These are phyloP conservation scores for Galeopsis tetrahit DNA, from an alignment of 257 asterid species.

Conservation along the genomic window DNA sequence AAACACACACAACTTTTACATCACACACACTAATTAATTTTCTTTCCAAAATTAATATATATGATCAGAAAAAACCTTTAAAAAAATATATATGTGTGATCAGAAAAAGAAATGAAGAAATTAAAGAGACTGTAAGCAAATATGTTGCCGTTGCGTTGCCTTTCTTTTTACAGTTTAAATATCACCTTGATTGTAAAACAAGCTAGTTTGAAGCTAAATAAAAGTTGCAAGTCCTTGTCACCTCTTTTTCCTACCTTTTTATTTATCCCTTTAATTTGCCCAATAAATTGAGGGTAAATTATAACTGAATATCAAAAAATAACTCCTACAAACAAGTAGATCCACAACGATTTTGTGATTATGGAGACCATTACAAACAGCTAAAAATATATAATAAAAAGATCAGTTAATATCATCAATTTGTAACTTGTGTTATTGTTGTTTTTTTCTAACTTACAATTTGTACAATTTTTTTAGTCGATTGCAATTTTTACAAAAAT, in stretches of 20 bases:
- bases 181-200: constrained; percentile 45
- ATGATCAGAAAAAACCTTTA: no score
- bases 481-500: no score
- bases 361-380: no score
- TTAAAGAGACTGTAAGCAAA: background rate
- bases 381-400: no score
- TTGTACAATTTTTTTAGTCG: no score
- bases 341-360: background rate
- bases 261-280: background rate
- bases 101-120: background rate
- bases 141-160: constrained; percentile 34
- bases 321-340: background rate
- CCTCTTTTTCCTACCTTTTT: constrained; percentile 27
- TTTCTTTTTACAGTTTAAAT: constrained; percentile 36
- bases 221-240: constrained; percentile 37
- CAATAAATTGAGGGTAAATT: background rate
- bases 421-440: no score
- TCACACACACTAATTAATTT: background rate
- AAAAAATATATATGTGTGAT: background rate
- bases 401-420: no score
- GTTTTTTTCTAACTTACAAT: no score
- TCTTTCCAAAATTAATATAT: no score
- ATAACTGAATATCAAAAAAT: no score
- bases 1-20: background rate
- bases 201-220: constrained; percentile 37